These are phyloP conservation scores for Raphanus raphanistrum DNA, from an alignment of 345 rosid species.

Conservation along the genomic window DNA sequence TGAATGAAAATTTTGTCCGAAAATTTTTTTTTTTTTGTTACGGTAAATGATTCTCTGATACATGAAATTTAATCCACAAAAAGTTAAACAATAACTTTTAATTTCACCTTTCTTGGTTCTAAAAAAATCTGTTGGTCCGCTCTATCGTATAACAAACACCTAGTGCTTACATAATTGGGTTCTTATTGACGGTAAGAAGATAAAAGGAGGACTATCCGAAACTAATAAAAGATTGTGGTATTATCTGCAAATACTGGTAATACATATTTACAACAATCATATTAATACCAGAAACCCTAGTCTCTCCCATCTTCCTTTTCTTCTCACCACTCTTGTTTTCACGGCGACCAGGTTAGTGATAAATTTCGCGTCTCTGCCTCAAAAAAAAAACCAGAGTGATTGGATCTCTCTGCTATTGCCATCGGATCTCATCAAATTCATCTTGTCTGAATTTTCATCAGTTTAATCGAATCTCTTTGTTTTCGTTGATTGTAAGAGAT, in stretches of 20 bases:
- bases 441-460: background rate
- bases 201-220: background rate
- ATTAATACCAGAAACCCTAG: conserved; percentile 40
- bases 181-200: background rate
- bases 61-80: no score
- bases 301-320: background rate
- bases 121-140: background rate
- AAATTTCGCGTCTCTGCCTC: background rate
- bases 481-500: background rate
- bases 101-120: no score
- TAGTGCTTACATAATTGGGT: conserved; percentile 1
- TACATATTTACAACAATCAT: conserved; percentile 26
- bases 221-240: background rate
- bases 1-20: no score
- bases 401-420: conserved; percentile 26
- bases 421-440: conserved; percentile 22
- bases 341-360: conserved; percentile 37
- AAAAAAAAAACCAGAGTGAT: background rate
- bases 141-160: background rate
- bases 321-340: conserved; percentile 23
- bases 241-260: conserved; percentile 17
- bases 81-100: no score
- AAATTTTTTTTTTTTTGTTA: no score
- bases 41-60: no score
- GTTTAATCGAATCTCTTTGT: conserved; percentile 20